These are phyloP conservation scores for Pleurotus tuoliensis DNA, from an alignment of 768 basidiomycete genomes.

Conservation along the genomic window DNA sequence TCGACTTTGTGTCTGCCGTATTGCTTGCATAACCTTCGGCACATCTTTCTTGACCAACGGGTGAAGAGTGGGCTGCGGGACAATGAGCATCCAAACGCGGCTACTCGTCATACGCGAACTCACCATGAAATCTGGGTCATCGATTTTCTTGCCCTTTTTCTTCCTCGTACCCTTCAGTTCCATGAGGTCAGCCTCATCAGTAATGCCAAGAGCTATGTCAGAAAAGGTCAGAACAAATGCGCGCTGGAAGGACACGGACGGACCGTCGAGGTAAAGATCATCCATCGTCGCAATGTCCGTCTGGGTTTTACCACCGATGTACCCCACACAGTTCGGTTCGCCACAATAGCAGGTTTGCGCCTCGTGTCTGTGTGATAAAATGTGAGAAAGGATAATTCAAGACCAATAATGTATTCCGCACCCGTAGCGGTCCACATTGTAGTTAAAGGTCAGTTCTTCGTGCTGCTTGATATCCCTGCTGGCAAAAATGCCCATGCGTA, in stretches of 20 bases:
- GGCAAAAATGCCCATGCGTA: conserved; percentile 99
- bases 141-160: conserved; percentile 90
- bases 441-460: conserved; percentile 97
- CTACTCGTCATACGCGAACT: conserved; percentile 14
- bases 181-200: conserved; percentile 80
- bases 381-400: neutral
- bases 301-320: conserved; percentile 97
- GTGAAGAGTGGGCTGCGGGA: conserved; percentile 65
- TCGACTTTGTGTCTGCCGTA: conserved; percentile 82
- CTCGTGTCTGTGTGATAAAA: conserved; percentile 60
- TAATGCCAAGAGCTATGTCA: conserved; percentile 80
- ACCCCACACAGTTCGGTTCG: conserved; percentile 92
- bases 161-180: conserved; percentile 87
- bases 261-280: conserved; percentile 91
- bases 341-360: conserved; percentile 95
- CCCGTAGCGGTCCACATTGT: conserved; percentile 99
- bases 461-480: conserved; percentile 69
- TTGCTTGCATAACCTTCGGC: conserved; percentile 87
- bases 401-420: conserved; percentile 32
- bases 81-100: conserved; percentile 4
- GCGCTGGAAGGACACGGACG: conserved; percentile 14
- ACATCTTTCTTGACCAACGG: conserved; percentile 76
- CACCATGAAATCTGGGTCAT: conserved; percentile 87
- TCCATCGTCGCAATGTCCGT: conserved; percentile 95
- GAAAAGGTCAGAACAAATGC: neutral